Evolutionary conservation across 2,329 filamentous ascomycete genomes (phyloP).

Genomic region (Gremmenia infestans): DNA sequence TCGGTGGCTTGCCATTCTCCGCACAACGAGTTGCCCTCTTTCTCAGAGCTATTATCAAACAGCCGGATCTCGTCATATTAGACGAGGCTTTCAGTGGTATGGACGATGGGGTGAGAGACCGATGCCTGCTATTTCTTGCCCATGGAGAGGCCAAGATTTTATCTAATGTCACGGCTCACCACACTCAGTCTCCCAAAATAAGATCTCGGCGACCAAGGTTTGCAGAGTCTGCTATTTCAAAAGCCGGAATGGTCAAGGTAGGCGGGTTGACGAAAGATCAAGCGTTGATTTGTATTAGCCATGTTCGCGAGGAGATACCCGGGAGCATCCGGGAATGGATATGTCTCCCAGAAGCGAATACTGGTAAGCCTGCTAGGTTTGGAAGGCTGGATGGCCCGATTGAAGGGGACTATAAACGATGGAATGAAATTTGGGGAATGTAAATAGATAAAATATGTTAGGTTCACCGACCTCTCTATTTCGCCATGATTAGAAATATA

Average conservation of each 20-base stretch:
- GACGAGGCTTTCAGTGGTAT: constrained; percentile 89
- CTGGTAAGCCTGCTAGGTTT: constrained; percentile 54
- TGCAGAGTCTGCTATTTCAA: constrained; percentile 43
- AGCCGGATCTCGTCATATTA: constrained; percentile 74
- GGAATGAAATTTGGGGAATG: constrained; percentile 61
- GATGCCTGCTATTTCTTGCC: constrained; percentile 77
- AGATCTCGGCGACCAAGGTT: constrained; percentile 19
- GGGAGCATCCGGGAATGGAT: constrained; percentile 79
- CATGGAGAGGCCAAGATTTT: constrained; percentile 51
- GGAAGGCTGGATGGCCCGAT: constrained; percentile 60
- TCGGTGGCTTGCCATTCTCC: constrained; percentile 73
- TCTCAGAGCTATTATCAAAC: constrained; percentile 74
- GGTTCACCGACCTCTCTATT: neutral
- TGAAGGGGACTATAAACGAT: constrained; percentile 50
- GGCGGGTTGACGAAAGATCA: constrained; percentile 64
- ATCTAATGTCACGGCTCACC: constrained; percentile 6
- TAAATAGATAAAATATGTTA: constrained; percentile 2
- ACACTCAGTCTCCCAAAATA: neutral
- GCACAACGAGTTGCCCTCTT: constrained; percentile 83
- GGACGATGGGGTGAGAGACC: constrained; percentile 75
- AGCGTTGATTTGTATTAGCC: constrained; percentile 87
- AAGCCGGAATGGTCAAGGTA: constrained; percentile 45
- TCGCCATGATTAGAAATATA: neutral
- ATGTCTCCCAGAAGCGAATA: constrained; percentile 73
- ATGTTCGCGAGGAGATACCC: constrained; percentile 86